These are phyloP conservation scores for Saussurea involucrata DNA, from an alignment of 129 eudicot genomes.

Conservation along the genomic window DNA sequence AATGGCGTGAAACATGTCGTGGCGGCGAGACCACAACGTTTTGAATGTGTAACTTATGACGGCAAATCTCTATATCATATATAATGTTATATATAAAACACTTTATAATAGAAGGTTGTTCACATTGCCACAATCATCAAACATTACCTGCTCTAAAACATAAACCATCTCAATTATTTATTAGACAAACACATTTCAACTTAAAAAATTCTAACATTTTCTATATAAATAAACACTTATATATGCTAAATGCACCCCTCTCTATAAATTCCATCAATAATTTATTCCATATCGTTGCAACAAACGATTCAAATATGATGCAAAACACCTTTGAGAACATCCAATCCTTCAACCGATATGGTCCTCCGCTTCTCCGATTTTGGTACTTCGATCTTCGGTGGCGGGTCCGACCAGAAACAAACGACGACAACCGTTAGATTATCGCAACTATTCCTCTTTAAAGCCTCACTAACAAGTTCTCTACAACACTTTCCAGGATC, in stretches of 20 bases:
- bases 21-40: too few relatives aligned
- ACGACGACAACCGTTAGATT: conserved; percentile 75
- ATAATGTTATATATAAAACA: not conserved
- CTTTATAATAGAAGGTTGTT: not conserved
- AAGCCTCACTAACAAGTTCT: conserved; percentile 70
- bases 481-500: conserved; percentile 69
- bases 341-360: conserved; percentile 84
- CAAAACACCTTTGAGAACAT: conserved; percentile 68
- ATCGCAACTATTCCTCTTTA: conserved; percentile 69
- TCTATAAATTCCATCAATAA: not conserved
- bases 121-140: not conserved
- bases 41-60: too few relatives aligned
- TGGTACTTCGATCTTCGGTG: conserved; percentile 66
- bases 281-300: not conserved
- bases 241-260: not conserved
- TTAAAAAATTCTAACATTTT: not conserved
- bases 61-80: too few relatives aligned
- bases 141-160: not conserved
- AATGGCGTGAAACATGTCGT: too few relatives aligned
- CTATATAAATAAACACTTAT: not conserved
- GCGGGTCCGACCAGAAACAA: conserved; percentile 75
- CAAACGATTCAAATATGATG: conserved; percentile 30
- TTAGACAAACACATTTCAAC: not conserved
- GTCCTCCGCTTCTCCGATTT: conserved; percentile 55
- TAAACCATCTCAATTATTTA: not conserved